Evolutionary conservation across 108 stramenopile genomes (phyloP), one percentile per base, ranked within the genome.

Genomic region (Cyclotella cryptica): DNA sequence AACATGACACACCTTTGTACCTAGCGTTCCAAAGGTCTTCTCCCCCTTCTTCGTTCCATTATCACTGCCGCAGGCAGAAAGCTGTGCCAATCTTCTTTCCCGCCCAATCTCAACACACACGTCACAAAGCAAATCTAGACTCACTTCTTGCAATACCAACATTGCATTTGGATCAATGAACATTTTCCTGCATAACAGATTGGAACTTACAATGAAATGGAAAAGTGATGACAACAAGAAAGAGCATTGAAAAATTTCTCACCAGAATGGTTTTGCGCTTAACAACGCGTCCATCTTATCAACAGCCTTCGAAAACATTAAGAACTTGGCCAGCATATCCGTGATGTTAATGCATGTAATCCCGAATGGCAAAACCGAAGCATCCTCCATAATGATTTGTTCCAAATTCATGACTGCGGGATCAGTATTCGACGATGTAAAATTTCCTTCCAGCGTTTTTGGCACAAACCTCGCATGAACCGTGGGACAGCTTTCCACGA

Each of bases 241-340:
- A 35, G 21, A 58, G 30, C n/a, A n/a, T n/a, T n/a, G n/a, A n/a
- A n/a, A n/a, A 15, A 18, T 3, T 11, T 10, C 67, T 68, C 30
- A 68, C 67, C 94, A 95, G 83, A 95, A 95, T 30, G 94, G 92
- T 59, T 95, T 95, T 65, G 91, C 88, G 10, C 81, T 84, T 42
- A 95, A 63, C 45, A 95, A 69, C 6, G 94, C 94, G 80, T 95
- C 94, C 92, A 95, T 95, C 13, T 88, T 86, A 66, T 95, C 94
- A n/a, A 91, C 79, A 18, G 73, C 55, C 66, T 93, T 95, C 30
- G 84, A 80, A 60, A 95, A 88, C 82, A 95, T 86, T 44, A 90
- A 73, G 58, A 95, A 93, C 84, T 92, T 92, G 67, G 92, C 90
- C 67, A 95, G 80, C 94, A 95, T 95, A 74, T 93, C 94, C 30